Percentiles rank a stretch among this genome's conserved stretches.
Evolutionary conservation across 192 early-diverging fungal genomes (phyloP).

Genomic region (Backusella westeae): DNA sequence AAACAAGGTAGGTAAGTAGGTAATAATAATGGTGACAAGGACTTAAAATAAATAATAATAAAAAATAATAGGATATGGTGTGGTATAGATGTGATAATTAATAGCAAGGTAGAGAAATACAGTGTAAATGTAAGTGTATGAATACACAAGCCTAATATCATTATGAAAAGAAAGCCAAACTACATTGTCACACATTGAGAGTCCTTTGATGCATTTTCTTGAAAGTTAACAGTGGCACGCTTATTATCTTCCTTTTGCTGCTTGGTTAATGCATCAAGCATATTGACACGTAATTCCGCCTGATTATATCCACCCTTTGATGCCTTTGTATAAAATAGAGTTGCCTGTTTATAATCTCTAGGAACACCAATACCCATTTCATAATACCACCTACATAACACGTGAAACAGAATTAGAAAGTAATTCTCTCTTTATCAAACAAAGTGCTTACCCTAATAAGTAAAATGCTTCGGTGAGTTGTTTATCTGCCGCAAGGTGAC

Average conservation of each 20-base stretch:
- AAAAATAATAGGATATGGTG: too few relatives aligned
- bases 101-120: too few relatives aligned
- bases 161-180: too few relatives aligned
- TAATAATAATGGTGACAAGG: too few relatives aligned
- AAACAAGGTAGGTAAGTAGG: too few relatives aligned
- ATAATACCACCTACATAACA: constrained; percentile 30
- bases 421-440: not conserved
- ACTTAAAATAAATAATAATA: too few relatives aligned
- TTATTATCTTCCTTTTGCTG: constrained; percentile 6
- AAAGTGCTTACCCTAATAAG: constrained; percentile 73
- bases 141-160: too few relatives aligned
- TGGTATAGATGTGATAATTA: too few relatives aligned
- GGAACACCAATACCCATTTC: constrained; percentile 33
- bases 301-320: constrained; percentile 21
- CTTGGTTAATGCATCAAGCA: not conserved
- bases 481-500: constrained; percentile 73
- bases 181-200: not conserved
- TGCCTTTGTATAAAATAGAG: constrained; percentile 31
- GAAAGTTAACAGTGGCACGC: not conserved
- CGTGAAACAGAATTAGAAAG: not conserved
- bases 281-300: constrained; percentile 7
- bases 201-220: not conserved
- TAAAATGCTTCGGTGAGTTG: constrained; percentile 78
- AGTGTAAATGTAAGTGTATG: too few relatives aligned
- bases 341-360: constrained; percentile 25